Base-by-base conservation (phyloP, 768 basidiomycete genomes). In the Candolleomyces aberdarensis region DNA sequence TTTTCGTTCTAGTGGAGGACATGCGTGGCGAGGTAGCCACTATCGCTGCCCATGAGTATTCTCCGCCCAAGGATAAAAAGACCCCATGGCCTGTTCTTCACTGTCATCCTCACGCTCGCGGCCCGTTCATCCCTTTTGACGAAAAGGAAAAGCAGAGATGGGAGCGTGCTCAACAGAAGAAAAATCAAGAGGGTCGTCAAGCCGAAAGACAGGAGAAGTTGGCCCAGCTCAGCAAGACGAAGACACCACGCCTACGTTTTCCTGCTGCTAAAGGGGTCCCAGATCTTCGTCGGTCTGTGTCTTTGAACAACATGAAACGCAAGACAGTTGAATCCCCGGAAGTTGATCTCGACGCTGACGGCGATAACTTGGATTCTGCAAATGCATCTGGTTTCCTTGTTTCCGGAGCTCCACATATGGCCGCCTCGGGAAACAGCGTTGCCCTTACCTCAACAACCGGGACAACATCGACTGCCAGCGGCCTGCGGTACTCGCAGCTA, bases 381-480 rank as follows among this genome's bases (percentile, higher is more conserved):
- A 83, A 86, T 58, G 87, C 88, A 11, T 91, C 90, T 2, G 88
- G 90, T 5, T 91, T 86, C 68, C 76, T 86, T 5, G 81, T 82
- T 5, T 88, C 89, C 6, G 80, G 80, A 10, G 75, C 79, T 36
- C 81, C 80, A 13, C 94, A 94, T 70, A 81, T 92, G 59, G 94
- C 94, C 41, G 96, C 96, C 2, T 98, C 96, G 8, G 96, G 96
- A 6, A 98, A 99, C 75, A 95, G 92, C 63, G 94, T 98, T 50
- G 83, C 85, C 43, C 87, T 98, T 68, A 95, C 96, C 1, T 97
- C 95, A 2, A 91, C 89, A 22, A 89, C 91, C 43, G 94, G 92
- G 1, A 96, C 94, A 5, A 92, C 91, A 1, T 91, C 91, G 6
- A 84, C 82, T 11, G 75, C 82, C 11, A 82, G 84, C 8, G 71